Conservation (phyloP, 371 early-diverging fungal genomes). For the Lichtheimia hyalospora region DNA sequence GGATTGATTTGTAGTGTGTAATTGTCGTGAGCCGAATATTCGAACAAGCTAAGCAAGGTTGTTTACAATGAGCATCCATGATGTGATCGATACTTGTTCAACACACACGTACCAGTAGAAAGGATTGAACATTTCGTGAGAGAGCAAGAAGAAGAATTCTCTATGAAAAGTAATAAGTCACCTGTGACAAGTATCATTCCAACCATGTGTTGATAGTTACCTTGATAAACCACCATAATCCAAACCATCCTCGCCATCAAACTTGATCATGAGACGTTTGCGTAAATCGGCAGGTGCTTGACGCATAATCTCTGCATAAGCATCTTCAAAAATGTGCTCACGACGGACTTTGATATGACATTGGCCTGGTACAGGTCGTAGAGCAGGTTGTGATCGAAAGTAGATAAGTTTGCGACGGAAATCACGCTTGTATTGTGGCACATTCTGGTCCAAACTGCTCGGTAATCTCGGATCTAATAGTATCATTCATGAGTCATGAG, state of each 20-base stretch:
- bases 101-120: slow-evolving; percentile 68
- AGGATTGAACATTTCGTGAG: slow-evolving; percentile 99
- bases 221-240: slow-evolving; percentile 97
- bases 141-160: slow-evolving; percentile 96
- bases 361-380: slow-evolving; percentile 91
- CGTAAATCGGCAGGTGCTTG: slow-evolving; percentile 84
- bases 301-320: slow-evolving; percentile 91
- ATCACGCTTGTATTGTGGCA: slow-evolving; percentile 97
- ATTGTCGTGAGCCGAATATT: slow-evolving; percentile 96
- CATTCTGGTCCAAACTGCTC: slow-evolving; percentile 89
- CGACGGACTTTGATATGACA: slow-evolving; percentile 90
- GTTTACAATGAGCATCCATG: neutral
- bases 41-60: slow-evolving; percentile 69
- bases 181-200: no score
- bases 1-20: slow-evolving; percentile 97
- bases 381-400: slow-evolving; percentile 91
- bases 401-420: slow-evolving; percentile 95
- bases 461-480: slow-evolving; percentile 87
- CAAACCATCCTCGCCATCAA: slow-evolving; percentile 97
- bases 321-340: slow-evolving; percentile 89
- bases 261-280: slow-evolving; percentile 96
- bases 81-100: neutral
- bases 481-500: no score
- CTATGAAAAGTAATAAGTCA: slow-evolving; percentile 27
- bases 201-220: slow-evolving; percentile 22